phyloP scores from a whole-genome alignment of 2,329 filamentous ascomycete species.

The Reticulascus tulasneorum region DNA sequence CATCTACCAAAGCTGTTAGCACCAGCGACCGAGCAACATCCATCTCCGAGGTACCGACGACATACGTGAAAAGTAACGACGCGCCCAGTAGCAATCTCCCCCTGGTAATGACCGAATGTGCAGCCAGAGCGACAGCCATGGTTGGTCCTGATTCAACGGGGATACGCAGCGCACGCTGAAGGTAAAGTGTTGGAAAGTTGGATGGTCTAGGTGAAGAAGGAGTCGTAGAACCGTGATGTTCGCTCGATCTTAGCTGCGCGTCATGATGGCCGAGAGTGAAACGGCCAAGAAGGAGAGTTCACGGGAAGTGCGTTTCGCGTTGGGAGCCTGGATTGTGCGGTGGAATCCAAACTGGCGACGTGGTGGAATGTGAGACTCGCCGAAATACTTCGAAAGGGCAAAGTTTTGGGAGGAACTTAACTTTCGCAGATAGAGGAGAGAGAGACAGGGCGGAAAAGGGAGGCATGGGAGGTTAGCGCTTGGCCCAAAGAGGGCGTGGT shows the following conservation, averaged over 20 bases:
- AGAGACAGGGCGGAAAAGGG: constrained; percentile 6
- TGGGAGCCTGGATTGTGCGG: background rate
- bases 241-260: constrained; percentile 3
- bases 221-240: constrained; percentile 4
- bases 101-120: constrained; percentile 29
- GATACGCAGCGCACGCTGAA: background rate
- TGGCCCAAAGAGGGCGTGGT: too few relatives aligned
- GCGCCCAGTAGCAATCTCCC: constrained; percentile 27
- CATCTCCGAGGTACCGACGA: constrained; percentile 14
- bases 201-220: background rate
- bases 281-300: constrained; percentile 6
- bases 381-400: too few relatives aligned
- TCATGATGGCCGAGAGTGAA: constrained; percentile 8
- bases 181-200: background rate
- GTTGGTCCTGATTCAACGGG: constrained; percentile 1
- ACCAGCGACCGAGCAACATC: background rate
- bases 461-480: constrained; percentile 2
- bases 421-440: background rate
- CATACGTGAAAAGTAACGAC: constrained; percentile 36
- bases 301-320: constrained; percentile 5
- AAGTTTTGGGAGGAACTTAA: background rate
- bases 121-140: constrained; percentile 13
- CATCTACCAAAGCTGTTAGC: constrained; percentile 31
- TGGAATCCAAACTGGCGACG: too few relatives aligned
- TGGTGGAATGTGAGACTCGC: too few relatives aligned